These are phyloP conservation scores for Starmerella etchellsii DNA, from an alignment of 805 yeast genomes.

Conservation along the genomic window DNA sequence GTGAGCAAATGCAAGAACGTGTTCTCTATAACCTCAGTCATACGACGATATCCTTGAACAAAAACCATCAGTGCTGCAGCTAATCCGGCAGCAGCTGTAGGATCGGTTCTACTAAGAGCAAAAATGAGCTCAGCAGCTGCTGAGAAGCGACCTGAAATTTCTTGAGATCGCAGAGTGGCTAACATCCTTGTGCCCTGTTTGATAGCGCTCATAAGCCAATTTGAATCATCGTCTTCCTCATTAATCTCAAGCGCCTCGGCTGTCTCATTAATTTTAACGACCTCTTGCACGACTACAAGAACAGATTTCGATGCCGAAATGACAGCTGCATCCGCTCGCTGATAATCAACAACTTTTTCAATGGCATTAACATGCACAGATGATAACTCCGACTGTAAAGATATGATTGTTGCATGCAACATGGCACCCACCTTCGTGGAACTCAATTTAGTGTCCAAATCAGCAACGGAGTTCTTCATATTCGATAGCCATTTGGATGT, in stretches of 20 bases:
- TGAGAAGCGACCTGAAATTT: constrained; percentile 24
- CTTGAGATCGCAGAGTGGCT: constrained; percentile 32
- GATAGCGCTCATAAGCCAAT: constrained; percentile 52
- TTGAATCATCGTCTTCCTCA: constrained; percentile 46
- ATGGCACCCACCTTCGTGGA: background rate
- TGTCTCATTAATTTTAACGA: constrained; percentile 18
- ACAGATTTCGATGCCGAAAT: constrained; percentile 45
- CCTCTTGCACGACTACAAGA: constrained; percentile 54
- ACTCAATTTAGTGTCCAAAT: background rate
- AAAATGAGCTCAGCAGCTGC: constrained; percentile 31
- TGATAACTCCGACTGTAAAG: background rate
- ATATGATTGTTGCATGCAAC: background rate
- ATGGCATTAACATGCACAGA: background rate
- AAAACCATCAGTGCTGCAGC: constrained; percentile 48
- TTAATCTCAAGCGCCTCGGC: constrained; percentile 13
- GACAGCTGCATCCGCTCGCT: constrained; percentile 23
- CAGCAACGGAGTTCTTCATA: background rate
- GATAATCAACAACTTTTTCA: background rate
- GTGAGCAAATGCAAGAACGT: constrained; percentile 39
- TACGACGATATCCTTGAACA: constrained; percentile 42
- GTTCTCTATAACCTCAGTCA: constrained; percentile 34
- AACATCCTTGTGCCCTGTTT: constrained; percentile 33
- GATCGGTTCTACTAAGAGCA: constrained; percentile 6
- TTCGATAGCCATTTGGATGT: background rate
- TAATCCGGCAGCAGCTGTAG: constrained; percentile 29